Base-by-base conservation (phyloP, 768 basidiomycete genomes). In the Lepiota subincarnata region DNA sequence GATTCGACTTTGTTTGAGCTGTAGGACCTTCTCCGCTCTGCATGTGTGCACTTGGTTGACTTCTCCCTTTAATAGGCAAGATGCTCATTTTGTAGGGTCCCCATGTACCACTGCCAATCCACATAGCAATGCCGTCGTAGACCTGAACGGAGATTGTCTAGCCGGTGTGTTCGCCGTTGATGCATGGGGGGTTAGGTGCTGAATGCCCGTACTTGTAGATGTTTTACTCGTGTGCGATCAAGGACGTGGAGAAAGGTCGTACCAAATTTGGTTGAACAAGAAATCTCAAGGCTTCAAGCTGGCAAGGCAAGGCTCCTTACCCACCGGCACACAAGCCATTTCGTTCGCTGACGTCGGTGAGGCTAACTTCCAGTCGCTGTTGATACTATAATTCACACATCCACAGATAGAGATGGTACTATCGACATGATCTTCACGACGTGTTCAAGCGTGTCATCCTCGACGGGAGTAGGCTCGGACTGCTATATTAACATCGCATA, bases 141-240 rank as follows among this genome's bases (percentile, higher is more conserved):
- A 99, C 63, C 72, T 99, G 36, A 83, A 98, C 57, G 97, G 97
- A 11, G 97, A 99, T 67, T 98, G 97, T 67, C 76, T 97, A 3
- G 92, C 95, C 57, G 92, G 92, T 88, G 56, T 36, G 55, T 54
- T 12, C 38, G 19, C 18, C n/a, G 13, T 8, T 41, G n/a, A 13
- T 43, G 16, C 4, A 7, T 36, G n/a, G 50, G 43, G 6, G 20
- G 20, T 39, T 6, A 11, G 24, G 24, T 4, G 7, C 49, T 60
- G 4, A 45, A 26, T 35, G 43, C 53, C 11, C 24, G 20, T 45
- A 38, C 16, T 26, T 54, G 55, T 56, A 89, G 96, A 99, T 60
- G 70, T 98, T 2, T 96, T 99, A 66, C 75, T 99, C 6, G 82
- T 91, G 10, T 98, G 97, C 65, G 79, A 86, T 55, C 80, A 86